Evolutionary conservation across 495 filamentous ascomycete genomes (phyloP).

Genomic region (Daldinia vernicosa): DNA sequence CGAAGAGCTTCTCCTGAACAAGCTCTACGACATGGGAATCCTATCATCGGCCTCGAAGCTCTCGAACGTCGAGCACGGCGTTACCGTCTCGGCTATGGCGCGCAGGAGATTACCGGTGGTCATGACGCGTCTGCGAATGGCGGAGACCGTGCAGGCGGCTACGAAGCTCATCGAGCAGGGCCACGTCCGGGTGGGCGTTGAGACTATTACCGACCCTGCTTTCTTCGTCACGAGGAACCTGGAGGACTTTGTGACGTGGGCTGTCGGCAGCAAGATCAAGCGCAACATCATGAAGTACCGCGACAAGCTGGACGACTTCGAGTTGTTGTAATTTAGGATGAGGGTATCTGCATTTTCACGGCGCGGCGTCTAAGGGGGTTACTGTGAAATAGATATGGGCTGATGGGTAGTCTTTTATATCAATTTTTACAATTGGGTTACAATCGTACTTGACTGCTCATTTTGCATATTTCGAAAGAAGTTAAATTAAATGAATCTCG

Average conservation of each 20-base stretch:
- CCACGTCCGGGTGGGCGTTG: slow-evolving; percentile 91
- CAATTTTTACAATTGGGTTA: not conserved
- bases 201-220: slow-evolving; percentile 87
- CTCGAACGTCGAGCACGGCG: slow-evolving; percentile 83
- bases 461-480: too few species aligned
- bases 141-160: slow-evolving; percentile 82
- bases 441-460: not conserved
- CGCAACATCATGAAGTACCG: slow-evolving; percentile 90
- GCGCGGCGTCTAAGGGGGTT: slow-evolving; percentile 32
- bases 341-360: slow-evolving; percentile 7
- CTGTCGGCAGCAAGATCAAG: slow-evolving; percentile 96
- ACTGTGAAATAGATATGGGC: not conserved
- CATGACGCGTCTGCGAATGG: slow-evolving; percentile 88
- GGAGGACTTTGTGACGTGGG: slow-evolving; percentile 99
- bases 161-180: slow-evolving; percentile 93
- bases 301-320: slow-evolving; percentile 96
- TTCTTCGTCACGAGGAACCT: slow-evolving; percentile 80
- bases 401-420: not conserved
- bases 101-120: slow-evolving; percentile 82
- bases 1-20: slow-evolving; percentile 84
- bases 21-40: slow-evolving; percentile 90
- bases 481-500: too few species aligned
- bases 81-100: slow-evolving; percentile 86
- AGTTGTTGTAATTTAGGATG: slow-evolving; percentile 68
- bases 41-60: slow-evolving; percentile 76